Evolutionary conservation across 495 filamentous ascomycete species (phyloP), one percentile per base, ranked within the genome.

Genomic region (Aspergillus leporis): DNA sequence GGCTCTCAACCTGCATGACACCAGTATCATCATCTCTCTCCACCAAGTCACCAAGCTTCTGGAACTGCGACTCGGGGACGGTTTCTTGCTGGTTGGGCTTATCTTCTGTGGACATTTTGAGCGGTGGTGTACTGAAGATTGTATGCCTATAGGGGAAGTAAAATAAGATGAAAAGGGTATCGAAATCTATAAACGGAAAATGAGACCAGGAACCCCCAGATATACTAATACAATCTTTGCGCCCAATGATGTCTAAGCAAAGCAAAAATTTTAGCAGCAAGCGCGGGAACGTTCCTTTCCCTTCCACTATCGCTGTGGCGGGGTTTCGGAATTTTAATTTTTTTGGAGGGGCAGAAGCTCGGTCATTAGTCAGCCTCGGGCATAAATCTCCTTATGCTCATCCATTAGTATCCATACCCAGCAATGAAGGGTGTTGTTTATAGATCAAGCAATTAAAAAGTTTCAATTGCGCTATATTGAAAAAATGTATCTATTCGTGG

Each of bases 1-100:
- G 74, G 63, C 83, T 87, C 63, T 92, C 83, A 14, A 83, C 66
- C 49, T 72, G 61, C 62, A 82, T 79, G 7, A 80, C 67, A 56
- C 76, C 75, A 12, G 70, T 74, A 5, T 81, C 76, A 18, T 80
- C 77, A 63, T 79, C 61, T 38, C 64, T 65, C 58, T 79, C 77
- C 8, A 77, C 76, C 23, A 78, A 62, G 40, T 80, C 74, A 4
- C 74, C 70, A 22, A 72, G 70, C 58, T 76, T 77, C 60, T 77
- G 70, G 64, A 80, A 78, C 53, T 77, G 73, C 45, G 70, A 70
- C 57, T 74, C 69, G 1, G 52, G 58, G 49, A 61, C 62, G 49
- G 61, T 59, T 19, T 61, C 62, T 36, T 68, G 43, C 51, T 53
- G 32, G 13, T 32, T 56, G 19, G 56, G 40, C 25, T 71, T 62